Evolutionary conservation across 2,329 filamentous ascomycete genomes (phyloP).

Genomic region (Exophiala lecanii-corni): DNA sequence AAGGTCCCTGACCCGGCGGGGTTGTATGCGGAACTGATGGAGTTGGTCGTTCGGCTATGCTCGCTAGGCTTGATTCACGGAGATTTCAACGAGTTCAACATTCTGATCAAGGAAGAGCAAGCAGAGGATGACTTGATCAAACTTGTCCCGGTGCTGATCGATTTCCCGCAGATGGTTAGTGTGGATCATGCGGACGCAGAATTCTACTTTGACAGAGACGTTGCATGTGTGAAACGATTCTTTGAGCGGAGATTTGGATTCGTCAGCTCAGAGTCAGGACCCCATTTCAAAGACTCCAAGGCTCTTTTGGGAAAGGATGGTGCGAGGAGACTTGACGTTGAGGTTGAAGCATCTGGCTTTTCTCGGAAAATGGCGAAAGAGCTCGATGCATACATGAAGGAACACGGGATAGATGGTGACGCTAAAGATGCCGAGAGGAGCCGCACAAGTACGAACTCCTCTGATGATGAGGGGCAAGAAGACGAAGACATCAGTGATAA

Average conservation of each 20-base stretch:
- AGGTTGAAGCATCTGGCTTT: constrained; percentile 89
- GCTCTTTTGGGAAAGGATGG: constrained; percentile 65
- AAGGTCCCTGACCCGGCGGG: constrained; percentile 74
- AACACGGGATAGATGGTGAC: constrained; percentile 56
- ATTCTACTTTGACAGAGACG: constrained; percentile 96
- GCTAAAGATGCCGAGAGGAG: constrained; percentile 37
- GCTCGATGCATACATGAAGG: constrained; percentile 82
- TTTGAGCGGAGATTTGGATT: constrained; percentile 89
- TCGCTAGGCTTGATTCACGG: constrained; percentile 89
- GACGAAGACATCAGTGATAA: constrained; percentile 38
- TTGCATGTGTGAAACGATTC: constrained; percentile 91
- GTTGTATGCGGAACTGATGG: constrained; percentile 89
- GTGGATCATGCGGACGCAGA: constrained; percentile 90
- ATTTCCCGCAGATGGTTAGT: constrained; percentile 97
- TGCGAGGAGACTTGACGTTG: constrained; percentile 70
- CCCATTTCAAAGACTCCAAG: constrained; percentile 78
- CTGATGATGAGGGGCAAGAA: constrained; percentile 37
- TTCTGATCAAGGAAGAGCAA: constrained; percentile 75
- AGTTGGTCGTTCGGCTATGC: constrained; percentile 77
- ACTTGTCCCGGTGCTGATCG: constrained; percentile 80
- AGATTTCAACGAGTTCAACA: constrained; percentile 99
- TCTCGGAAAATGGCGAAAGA: constrained; percentile 97
- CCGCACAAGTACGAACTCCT: constrained; percentile 37
- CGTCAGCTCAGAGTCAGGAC: constrained; percentile 72
- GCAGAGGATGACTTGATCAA: constrained; percentile 20